Base-by-base conservation (phyloP, 2,329 filamentous ascomycete species). In the Claviceps maximensis region DNA sequence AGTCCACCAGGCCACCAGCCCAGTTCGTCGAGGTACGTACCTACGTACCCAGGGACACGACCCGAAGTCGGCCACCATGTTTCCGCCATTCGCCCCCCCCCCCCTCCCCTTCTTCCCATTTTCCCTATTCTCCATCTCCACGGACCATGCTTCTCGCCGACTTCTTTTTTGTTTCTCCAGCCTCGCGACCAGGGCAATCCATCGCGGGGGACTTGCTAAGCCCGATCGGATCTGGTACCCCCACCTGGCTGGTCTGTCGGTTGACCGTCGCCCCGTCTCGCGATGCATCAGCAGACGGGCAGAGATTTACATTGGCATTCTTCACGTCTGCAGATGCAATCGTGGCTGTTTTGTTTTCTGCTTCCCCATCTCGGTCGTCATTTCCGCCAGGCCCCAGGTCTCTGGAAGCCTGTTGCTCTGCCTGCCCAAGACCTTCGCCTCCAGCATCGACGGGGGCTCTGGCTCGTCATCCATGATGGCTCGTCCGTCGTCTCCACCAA, bases 71-170 rank as follows among this genome's bases (percentile, higher is more conserved):
- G 13, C 49, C 31, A 45, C 47, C 56, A 54, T 58, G 53, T 50
- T 51, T 53, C 50, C 55, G 55, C 56, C 23, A 29, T 19, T 40
- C 45, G 46, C 8, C 31, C 12, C 31, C 31, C 7, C 31, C 31
- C 12, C n/a, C 36, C 15, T n/a, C 36, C 33, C 5, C 5, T 15
- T 36, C 12, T 13, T 13, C 2, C 33, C 13, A 36, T 65, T 67
- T 62, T 61, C 64, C 63, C 65, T 64, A 63, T 50, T 42, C 46
- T 49, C 38, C 41, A n/a, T n/a, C n/a, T n/a, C n/a, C n/a, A n/a
- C n/a, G n/a, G n/a, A n/a, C n/a, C n/a, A 21, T 50, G 53, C 54
- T 56, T 58, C 58, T 51, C 40, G 45, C 27, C 50, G 49, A 31
- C 47, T 56, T 49, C 41, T 51, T 50, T 51, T 42, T 51, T 27